Evolutionary conservation across 441 rosid species (phyloP), one percentile per base, ranked within the genome.

Genomic region (Macaranga tanarius): DNA sequence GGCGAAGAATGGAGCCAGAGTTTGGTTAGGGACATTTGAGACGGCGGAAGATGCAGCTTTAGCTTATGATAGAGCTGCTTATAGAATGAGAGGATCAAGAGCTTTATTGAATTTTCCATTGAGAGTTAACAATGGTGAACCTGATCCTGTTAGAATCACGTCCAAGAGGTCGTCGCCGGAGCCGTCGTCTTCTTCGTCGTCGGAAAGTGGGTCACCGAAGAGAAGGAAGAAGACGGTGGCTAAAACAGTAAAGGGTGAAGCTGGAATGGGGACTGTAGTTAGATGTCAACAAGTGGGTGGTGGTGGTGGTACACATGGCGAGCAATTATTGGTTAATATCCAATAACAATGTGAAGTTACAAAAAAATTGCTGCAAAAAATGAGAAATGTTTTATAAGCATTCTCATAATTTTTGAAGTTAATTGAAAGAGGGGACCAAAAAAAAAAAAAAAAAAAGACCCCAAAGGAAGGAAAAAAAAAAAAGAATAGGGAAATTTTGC

Each of bases 21-120:
- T 94, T 55, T 94, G 99, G 99, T 79, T 94, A 40, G 97, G 99
- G 66, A 94, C 99, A 15, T 94, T 85, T 50, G 94, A 87, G 87
- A 94, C 97, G 34, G 97, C 97, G 59, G 97, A 92, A 84, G 98
- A 90, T 20, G 99, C 99, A 40, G 99, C 99, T 55, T 70, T 95
- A 76, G 98, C 99, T 76, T 95, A 95, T 55, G 99, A 95, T 60
- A 80, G 88, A 52, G 99, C 99, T 0, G 99, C 99, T 5, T 95
- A 87, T 52, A 84, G 96, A 80, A 95, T 95, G 96, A 87, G 99
- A 10, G 99, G 99, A 50, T 92, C 99, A 5, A 84, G 90, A 65
- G 99, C 99, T 48, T 51, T 92, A 68, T 79, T 92, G 70, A 95
- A 95, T 76, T 95, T 95, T 34, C 99, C 98, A 2, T 82, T 88